Conservation (phyloP, 2,329 filamentous ascomycete genomes). For the Sporothrix pseudoabietina region DNA sequence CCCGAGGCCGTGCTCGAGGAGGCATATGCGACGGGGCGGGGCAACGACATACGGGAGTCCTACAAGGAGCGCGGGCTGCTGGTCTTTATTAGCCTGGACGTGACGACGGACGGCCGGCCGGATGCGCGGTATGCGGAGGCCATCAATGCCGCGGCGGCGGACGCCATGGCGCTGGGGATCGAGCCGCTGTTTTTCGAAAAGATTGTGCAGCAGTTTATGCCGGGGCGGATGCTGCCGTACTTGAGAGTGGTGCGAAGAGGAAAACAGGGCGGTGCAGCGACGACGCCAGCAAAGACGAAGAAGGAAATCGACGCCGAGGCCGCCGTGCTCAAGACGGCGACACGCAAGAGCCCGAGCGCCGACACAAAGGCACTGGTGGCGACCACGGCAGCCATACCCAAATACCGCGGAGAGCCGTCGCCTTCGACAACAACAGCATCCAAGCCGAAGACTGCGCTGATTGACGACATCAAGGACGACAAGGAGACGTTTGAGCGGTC, state of each 20-base stretch:
- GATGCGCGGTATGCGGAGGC: slow-evolving; percentile 16
- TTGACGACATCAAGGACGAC: neutral
- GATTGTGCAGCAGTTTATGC: slow-evolving; percentile 25
- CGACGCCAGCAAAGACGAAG: neutral
- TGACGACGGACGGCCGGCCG: neutral
- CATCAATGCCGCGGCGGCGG: slow-evolving; percentile 21
- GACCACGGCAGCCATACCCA: no score
- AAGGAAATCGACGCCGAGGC: no score
- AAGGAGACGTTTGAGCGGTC: neutral
- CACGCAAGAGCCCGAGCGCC: no score
- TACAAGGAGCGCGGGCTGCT: neutral
- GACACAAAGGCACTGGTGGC: no score
- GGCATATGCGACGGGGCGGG: neutral
- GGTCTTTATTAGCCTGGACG: neutral
- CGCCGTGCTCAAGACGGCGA: no score
- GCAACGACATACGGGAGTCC: neutral
- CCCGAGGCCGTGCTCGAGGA: slow-evolving; percentile 20
- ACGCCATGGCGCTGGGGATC: slow-evolving; percentile 29
- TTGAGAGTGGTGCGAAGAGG: slow-evolving; percentile 10
- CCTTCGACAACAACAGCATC: no score
- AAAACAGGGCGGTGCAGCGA: neutral
- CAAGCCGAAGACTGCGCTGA: no score
- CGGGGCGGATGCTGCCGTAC: slow-evolving; percentile 10
- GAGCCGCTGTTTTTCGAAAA: slow-evolving; percentile 18
- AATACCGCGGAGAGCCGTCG: no score